phyloP scores from a whole-genome alignment of 768 basidiomycete species.

The Podaxis carcinomalis region DNA sequence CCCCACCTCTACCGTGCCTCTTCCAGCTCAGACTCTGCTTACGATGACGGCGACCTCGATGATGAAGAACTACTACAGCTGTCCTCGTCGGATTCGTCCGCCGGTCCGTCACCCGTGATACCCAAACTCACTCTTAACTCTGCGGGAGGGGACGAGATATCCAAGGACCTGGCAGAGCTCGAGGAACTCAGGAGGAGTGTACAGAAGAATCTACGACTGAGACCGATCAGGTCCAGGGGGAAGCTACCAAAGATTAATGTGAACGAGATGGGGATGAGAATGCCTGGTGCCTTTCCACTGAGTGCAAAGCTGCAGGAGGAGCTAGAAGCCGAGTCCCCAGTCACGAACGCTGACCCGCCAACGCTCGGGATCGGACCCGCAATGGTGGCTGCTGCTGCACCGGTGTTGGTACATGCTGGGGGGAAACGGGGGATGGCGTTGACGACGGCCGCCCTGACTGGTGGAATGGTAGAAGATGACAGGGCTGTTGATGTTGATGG shows the following conservation, averaged over 20 bases:
- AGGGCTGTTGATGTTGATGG: constrained; percentile 1
- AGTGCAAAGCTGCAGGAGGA: constrained; percentile 4
- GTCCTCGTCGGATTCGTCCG: constrained; percentile 33
- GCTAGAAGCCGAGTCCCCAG: neutral
- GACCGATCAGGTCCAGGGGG: constrained; percentile 65
- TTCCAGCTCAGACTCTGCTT: constrained; percentile 7
- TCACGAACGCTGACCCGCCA: neutral
- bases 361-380: constrained; percentile 1
- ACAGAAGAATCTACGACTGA: constrained; percentile 70
- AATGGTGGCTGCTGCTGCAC: constrained; percentile 8
- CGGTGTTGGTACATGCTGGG: neutral
- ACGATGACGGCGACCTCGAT: constrained; percentile 32
- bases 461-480: neutral
- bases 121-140: constrained; percentile 8
- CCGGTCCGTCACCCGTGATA: constrained; percentile 24
- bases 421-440: neutral
- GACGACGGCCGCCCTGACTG: neutral
- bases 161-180: constrained; percentile 62
- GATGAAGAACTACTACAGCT: constrained; percentile 36
- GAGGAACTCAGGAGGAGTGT: constrained; percentile 68
- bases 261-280: constrained; percentile 10
- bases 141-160: constrained; percentile 47
- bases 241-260: constrained; percentile 44
- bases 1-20: constrained; percentile 6
- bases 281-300: constrained; percentile 22